A percentile compares a stretch with the other conserved stretches of the same genome.
These are phyloP conservation scores for Coemansia sp. DNA, from an alignment of 192 early-diverging fungal species.

Conservation along the genomic window DNA sequence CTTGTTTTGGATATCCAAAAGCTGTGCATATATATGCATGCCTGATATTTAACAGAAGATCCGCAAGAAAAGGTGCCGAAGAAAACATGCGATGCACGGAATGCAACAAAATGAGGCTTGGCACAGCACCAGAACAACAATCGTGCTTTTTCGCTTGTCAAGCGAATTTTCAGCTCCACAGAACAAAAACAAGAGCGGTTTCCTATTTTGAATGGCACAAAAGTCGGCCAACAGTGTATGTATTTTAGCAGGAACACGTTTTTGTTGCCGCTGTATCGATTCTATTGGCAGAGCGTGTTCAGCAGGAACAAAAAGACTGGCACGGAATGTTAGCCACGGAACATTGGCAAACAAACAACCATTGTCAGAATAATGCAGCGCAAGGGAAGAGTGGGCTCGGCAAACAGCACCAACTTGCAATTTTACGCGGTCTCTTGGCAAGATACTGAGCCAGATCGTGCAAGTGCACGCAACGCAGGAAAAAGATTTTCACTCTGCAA, in stretches of 20 bases:
- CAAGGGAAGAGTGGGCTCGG: no score
- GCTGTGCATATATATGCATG: neutral
- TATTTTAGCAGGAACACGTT: conserved; percentile 1
- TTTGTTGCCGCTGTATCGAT: neutral
- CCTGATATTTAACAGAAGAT: neutral
- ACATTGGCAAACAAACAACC: neutral
- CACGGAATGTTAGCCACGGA: conserved; percentile 1
- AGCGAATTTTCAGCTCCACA: neutral
- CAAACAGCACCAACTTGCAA: no score
- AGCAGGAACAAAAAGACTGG: conserved; percentile 1
- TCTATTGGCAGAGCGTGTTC: neutral
- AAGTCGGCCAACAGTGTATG: neutral
- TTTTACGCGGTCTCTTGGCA: no score
- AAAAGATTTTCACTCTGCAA: neutral
- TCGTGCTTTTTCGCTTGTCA: neutral
- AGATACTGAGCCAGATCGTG: neutral
- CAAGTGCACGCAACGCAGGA: neutral
- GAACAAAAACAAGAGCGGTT: neutral
- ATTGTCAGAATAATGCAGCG: no score
- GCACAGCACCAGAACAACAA: neutral
- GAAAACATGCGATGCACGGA: neutral
- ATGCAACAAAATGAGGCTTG: neutral
- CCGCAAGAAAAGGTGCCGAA: neutral
- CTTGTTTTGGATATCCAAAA: neutral
- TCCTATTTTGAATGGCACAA: neutral